These are phyloP conservation scores for Cyclotella sp. DNA, from an alignment of 108 stramenopile genomes.

Conservation along the genomic window DNA sequence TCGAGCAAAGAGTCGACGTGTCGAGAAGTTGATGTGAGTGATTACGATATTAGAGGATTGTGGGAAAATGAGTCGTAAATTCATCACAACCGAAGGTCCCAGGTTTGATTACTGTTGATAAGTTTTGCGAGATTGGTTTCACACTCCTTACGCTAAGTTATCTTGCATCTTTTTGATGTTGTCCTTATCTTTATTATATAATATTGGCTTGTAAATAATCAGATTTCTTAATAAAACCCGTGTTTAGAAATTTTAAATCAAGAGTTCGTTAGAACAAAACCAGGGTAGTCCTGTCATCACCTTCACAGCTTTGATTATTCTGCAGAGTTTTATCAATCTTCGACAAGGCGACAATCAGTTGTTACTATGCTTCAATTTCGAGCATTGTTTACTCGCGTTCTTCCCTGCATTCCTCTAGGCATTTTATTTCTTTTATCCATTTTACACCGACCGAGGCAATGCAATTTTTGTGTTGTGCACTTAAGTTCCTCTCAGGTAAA, in stretches of 20 bases:
- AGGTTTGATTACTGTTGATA: neutral
- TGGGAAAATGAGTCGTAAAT: too few relatives aligned
- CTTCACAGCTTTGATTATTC: too few relatives aligned
- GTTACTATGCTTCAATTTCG: constrained; percentile 84
- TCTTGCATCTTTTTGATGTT: neutral
- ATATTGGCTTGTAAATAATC: neutral
- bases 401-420: constrained; percentile 60
- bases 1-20: neutral
- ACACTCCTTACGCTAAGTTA: neutral
- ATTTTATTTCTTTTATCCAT: constrained; percentile 62
- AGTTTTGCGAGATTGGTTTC: neutral
- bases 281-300: too few relatives aligned
- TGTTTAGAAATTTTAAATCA: too few relatives aligned
- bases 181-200: neutral
- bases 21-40: neutral
- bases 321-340: neutral
- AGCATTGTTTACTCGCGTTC: constrained; percentile 59
- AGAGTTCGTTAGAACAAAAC: too few relatives aligned
- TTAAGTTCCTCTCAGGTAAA: neutral
- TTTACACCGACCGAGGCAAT: constrained; percentile 67
- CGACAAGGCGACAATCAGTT: constrained; percentile 59
- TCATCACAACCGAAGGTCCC: too few relatives aligned
- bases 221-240: too few relatives aligned
- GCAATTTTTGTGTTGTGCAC: constrained; percentile 54
- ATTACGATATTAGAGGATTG: neutral